Conservation (phyloP, 2,329 filamentous ascomycete species). For the Curvularia sp. region DNA sequence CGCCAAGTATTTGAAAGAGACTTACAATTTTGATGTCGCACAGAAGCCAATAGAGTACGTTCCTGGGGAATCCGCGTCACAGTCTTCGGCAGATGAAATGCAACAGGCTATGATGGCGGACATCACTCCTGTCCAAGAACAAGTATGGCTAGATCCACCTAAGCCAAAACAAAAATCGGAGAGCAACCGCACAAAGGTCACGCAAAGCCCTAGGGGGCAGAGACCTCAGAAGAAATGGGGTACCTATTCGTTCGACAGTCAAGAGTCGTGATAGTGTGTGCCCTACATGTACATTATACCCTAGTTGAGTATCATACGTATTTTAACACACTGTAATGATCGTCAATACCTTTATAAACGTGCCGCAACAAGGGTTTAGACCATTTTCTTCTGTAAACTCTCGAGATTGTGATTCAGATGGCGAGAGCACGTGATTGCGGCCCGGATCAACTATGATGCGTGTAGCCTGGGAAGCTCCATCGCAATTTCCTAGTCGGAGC, state of each 20-base stretch:
- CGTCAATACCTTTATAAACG: background rate
- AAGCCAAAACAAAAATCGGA: background rate
- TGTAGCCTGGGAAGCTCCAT: constrained; percentile 29
- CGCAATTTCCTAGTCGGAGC: constrained; percentile 35
- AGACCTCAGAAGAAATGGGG: background rate
- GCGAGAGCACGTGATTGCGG: constrained; percentile 22
- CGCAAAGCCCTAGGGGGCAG: background rate
- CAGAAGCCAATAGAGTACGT: constrained; percentile 5
- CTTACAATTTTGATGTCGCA: constrained; percentile 26
- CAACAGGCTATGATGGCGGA: constrained; percentile 16
- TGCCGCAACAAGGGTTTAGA: no score
- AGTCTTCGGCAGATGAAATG: constrained; percentile 25
- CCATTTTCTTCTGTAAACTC: background rate
- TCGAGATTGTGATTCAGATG: background rate
- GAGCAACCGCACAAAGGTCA: background rate
- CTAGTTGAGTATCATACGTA: background rate
- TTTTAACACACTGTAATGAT: background rate
- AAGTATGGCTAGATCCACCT: constrained; percentile 3
- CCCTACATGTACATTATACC: background rate
- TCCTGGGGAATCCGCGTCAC: constrained; percentile 5
- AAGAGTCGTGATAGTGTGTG: background rate
- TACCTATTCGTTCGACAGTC: constrained; percentile 7
- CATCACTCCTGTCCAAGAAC: background rate
- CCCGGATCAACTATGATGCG: constrained; percentile 24
- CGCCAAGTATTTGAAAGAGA: constrained; percentile 25